Evolutionary conservation across 257 asterid species (phyloP), one percentile per base, ranked within the genome.

Genomic region (Solanum okadae): DNA sequence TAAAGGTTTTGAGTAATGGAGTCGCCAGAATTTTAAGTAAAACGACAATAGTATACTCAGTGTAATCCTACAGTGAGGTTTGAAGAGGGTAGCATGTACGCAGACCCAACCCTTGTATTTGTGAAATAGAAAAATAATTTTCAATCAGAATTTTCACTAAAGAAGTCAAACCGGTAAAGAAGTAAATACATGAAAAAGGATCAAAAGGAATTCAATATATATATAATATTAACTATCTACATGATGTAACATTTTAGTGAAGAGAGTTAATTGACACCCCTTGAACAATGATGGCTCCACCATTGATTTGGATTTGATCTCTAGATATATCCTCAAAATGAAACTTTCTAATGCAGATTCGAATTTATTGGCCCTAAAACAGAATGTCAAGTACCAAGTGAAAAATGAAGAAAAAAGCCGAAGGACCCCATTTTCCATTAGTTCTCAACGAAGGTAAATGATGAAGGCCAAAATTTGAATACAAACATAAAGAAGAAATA

Each of bases 291-390:
- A n/a, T 35, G 52, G 1, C 10, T 75, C 5, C 18, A 22, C 18
- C 15, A 22, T 14, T 22, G 52, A 10, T 22, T 75, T 0, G 3
- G 1, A 1, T 73, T 73, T 73, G 9, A 73, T n/a, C 4, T 2
- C 3, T 34, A 37, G 0, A 3, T 75, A 5, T 35, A 0, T 0
- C 10, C 3, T 10, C 1, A 35, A 22, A 75, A 75, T 35, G 4
- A 35, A 35, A 5, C 0, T 22, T 20, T 37, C 0, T 5, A 1
- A 5, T 3, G 5, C 0, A 1, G 13, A 1, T 35, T 0, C 0
- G 0, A 75, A 16, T 35, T 34, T 10, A 35, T 35, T 25, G 6
- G 0, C 1, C 20, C 12, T 20, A 20, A 75, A 35, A 10, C 0
- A 20, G 20, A 35, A 35, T 35, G 40, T 75, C 1, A 0, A 3